phyloP scores from a whole-genome alignment of 2,329 filamentous ascomycete genomes.

The Davidsoniella australis region DNA sequence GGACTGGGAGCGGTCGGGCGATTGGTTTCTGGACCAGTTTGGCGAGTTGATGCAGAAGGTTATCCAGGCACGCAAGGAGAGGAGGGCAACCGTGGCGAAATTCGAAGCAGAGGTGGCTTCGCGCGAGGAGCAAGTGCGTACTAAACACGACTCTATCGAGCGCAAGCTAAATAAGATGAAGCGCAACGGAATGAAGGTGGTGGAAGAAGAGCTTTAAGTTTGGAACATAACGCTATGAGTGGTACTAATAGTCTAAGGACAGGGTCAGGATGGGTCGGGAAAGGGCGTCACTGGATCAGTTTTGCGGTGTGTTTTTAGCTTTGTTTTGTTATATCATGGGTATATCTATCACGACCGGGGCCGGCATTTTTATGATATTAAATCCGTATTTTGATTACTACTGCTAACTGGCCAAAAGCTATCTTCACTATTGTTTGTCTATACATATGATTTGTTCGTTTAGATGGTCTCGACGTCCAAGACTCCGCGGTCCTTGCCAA shows the following conservation, averaged over 20 bases:
- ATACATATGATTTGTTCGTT: too few relatives aligned
- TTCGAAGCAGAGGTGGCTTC: constrained; percentile 39
- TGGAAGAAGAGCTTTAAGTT: constrained; percentile 17
- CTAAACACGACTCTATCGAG: constrained; percentile 36
- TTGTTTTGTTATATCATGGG: not conserved
- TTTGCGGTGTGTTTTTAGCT: too few relatives aligned
- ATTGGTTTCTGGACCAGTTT: constrained; percentile 43
- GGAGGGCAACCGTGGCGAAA: constrained; percentile 30
- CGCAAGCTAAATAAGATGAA: constrained; percentile 37
- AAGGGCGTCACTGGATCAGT: too few relatives aligned
- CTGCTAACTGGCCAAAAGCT: not conserved
- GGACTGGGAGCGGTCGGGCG: constrained; percentile 42
- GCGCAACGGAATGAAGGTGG: constrained; percentile 38
- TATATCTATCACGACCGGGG: not conserved
- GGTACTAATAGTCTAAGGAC: not conserved
- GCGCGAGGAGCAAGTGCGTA: constrained; percentile 36
- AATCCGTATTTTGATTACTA: not conserved
- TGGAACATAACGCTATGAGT: not conserved
- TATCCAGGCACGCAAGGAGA: constrained; percentile 30
- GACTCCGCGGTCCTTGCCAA: constrained; percentile 43
- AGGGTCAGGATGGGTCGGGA: too few relatives aligned
- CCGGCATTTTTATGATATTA: not conserved
- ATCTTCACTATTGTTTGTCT: too few relatives aligned
- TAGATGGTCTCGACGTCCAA: constrained; percentile 22
- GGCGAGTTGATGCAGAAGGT: constrained; percentile 30